Evolutionary conservation across 768 basidiomycete genomes (phyloP), one percentile per base, ranked within the genome.

Genomic region (Boletus coccyginus): DNA sequence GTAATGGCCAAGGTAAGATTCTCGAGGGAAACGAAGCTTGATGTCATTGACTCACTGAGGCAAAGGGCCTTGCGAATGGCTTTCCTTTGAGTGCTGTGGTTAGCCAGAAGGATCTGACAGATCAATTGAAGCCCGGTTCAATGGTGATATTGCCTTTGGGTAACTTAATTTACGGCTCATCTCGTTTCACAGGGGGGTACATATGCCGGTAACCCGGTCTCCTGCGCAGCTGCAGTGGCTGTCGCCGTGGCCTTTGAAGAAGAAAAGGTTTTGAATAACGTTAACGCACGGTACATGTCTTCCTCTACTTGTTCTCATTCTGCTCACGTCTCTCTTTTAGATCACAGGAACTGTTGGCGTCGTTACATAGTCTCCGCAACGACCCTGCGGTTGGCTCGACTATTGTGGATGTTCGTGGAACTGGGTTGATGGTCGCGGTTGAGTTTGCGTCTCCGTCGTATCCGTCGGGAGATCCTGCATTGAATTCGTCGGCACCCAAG

Each of bases 81-180:
- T 96, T 97, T 82, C 96, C 96, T 3, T 76, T 98, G 52, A 93
- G 91, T 56, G 94, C 85, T 8, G 83, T 98, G 40, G 80, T 94
- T 49, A 87, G 88, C 59, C 75, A 86, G 50, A 91, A 83, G 72
- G 89, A 91, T 51, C 67, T 96, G 36, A 93, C 90, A 32, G 91
- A 94, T 70, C 83, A 78, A 62, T 77, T 94, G 51, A 78, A 75
- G 61, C 84, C 90, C 8, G 92, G 93, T n/a, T 83, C 84, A 10
- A 87, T 93, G 86, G 90, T 88, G 29, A 48, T 75, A 42, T 41
- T 46, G 16, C 19, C 9, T 44, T 32, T 31, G 9, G 19, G 32
- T 46, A 12, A 40, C 12, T 10, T 40, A 14, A 21, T 35, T 56
- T 16, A 19, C 38, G n/a, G 36, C 57, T 64, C 24, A 68, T 55